These are phyloP conservation scores for Trichoderma atrobrunneum DNA, from an alignment of 2,329 filamentous ascomycete species.

Conservation along the genomic window DNA sequence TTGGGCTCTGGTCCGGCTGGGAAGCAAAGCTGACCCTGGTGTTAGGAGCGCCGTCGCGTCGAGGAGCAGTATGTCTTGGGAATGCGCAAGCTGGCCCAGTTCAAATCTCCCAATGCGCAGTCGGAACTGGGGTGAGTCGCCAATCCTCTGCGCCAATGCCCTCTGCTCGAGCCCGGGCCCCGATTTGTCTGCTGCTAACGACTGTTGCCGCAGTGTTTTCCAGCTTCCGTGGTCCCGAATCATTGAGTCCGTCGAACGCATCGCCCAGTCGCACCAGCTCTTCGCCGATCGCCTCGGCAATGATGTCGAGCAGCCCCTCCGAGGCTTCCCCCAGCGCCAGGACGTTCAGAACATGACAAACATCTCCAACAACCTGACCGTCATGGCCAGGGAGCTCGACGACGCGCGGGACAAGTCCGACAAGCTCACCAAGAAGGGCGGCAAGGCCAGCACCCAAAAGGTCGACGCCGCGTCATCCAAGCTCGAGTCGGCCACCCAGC, in stretches of 20 bases:
- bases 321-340: slow-evolving; percentile 68
- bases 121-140: slow-evolving; percentile 79
- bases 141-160: background rate
- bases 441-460: slow-evolving; percentile 72
- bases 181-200: background rate
- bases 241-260: slow-evolving; percentile 71
- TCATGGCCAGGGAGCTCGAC: slow-evolving; percentile 81
- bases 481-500: slow-evolving; percentile 72
- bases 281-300: slow-evolving; percentile 80
- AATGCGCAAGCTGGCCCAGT: slow-evolving; percentile 75
- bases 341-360: slow-evolving; percentile 79
- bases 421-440: slow-evolving; percentile 76
- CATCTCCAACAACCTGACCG: slow-evolving; percentile 75
- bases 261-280: slow-evolving; percentile 79
- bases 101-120: slow-evolving; percentile 69
- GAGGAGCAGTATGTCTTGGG: slow-evolving; percentile 86
- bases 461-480: slow-evolving; percentile 70
- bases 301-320: slow-evolving; percentile 82
- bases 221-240: slow-evolving; percentile 88
- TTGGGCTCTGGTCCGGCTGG: background rate
- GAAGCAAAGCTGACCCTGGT: slow-evolving; percentile 13
- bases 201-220: slow-evolving; percentile 66
- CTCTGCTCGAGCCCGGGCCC: background rate
- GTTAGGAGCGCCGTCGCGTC: slow-evolving; percentile 83
- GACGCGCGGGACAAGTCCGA: slow-evolving; percentile 81